Base-by-base conservation (phyloP, 768 basidiomycete species). In the Suillus sp. region DNA sequence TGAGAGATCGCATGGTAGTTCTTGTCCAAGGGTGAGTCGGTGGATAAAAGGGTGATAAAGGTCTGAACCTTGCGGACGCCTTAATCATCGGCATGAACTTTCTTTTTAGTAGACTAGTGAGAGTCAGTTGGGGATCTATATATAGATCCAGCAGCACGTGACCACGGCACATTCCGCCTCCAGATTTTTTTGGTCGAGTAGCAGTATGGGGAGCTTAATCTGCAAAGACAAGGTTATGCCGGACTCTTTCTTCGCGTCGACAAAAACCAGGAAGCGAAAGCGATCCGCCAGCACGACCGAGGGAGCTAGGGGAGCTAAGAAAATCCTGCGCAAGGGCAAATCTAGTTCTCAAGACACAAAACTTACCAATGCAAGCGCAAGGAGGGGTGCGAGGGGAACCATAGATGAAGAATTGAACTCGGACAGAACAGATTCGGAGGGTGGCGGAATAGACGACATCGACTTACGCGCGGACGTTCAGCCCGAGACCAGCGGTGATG, bases 161-260 rank as follows among this genome's bases (percentile, higher is more conserved):
- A 58, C 8, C 34, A 8, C 65, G 69, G 69, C 32, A 65, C 59
- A 59, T 34, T 32, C 71, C 67, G 27, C 20, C 1, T 16, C 60
- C 50, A 53, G 64, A 67, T 66, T 74, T 74, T 74, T 70, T 71
- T 16, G 62, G 65, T 64, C 59, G 34, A 62, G 30, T 6, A 6
- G 20, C n/a, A 22, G 27, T 43, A 25, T 32, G 20, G 5, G 30
- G 11, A 61, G 43, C 27, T 48, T 43, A 35, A 51, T 54, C 64
- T 22, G 35, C 54, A 48, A n/a, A 53, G 30, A 20, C 53, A 13
- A 8, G 27, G 4, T 62, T 37, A 94, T 95, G 92, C 89, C 91
- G 37, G 92, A 94, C 81, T 77, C 90, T 14, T 95, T 95, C 80
- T 95, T 95, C 78, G 79, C 86, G 35, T 79, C 80, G 18, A 75